phyloP scores from a whole-genome alignment of 225 moss, liverwort and hornwort genomes.

The Sphagnum tenellum region DNA sequence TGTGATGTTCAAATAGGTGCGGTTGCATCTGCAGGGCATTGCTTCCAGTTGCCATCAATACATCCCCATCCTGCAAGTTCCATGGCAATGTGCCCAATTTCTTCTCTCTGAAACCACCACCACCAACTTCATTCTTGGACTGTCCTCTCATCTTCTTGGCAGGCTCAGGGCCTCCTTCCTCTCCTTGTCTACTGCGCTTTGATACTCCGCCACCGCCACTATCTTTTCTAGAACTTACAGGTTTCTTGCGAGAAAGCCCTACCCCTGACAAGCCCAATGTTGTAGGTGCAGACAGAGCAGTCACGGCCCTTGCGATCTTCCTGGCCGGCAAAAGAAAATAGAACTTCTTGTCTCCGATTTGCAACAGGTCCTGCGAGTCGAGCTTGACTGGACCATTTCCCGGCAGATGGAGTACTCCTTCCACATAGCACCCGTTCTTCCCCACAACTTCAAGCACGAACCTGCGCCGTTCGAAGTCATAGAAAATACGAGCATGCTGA shows the following conservation, averaged over 20 bases:
- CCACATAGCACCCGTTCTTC: slow-evolving; percentile 60
- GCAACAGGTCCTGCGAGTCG: slow-evolving; percentile 50
- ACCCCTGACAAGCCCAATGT: slow-evolving; percentile 1
- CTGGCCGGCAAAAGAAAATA: slow-evolving; percentile 53
- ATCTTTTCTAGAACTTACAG: slow-evolving; percentile 22
- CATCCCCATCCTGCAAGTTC: slow-evolving; percentile 36
- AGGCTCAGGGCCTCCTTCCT: not conserved
- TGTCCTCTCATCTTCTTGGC: slow-evolving; percentile 31
- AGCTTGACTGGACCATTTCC: slow-evolving; percentile 30
- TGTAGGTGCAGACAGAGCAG: slow-evolving; percentile 18
- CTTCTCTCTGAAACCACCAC: slow-evolving; percentile 24
- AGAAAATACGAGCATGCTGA: slow-evolving; percentile 46
- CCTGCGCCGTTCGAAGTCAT: slow-evolving; percentile 41
- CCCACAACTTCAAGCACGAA: slow-evolving; percentile 54
- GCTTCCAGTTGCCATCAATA: slow-evolving; percentile 30
- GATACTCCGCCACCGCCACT: slow-evolving; percentile 4
- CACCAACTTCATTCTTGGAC: slow-evolving; percentile 15
- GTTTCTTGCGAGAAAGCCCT: slow-evolving; percentile 36
- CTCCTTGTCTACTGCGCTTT: no score
- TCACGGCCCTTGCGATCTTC: slow-evolving; percentile 19
- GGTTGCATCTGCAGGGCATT: slow-evolving; percentile 4
- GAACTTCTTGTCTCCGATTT: slow-evolving; percentile 59
- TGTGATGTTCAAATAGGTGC: slow-evolving; percentile 24
- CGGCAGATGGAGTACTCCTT: slow-evolving; percentile 38
- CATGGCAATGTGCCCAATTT: slow-evolving; percentile 29